Evolutionary conservation across 1,284 basidiomycete genomes (phyloP).

Genomic region (Anthracocystis walkeri): DNA sequence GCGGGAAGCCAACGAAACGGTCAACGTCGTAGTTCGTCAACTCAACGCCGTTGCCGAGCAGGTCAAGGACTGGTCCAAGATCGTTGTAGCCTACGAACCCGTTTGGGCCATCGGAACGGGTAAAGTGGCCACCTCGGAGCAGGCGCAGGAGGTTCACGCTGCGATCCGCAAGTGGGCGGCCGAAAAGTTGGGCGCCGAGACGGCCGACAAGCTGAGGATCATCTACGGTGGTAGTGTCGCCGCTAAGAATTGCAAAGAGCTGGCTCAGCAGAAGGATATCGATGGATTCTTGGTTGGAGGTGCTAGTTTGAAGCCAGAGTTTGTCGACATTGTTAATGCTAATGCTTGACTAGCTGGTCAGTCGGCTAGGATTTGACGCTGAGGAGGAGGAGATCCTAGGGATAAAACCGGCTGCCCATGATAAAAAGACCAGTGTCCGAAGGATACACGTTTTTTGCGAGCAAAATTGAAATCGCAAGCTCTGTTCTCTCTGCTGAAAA

Average conservation of each 20-base stretch:
- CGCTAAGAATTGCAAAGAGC: constrained; percentile 85
- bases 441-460: too few relatives aligned
- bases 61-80: constrained; percentile 84
- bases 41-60: constrained; percentile 80
- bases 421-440: not conserved
- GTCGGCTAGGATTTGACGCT: constrained; percentile 37
- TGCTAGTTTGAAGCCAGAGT: constrained; percentile 94
- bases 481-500: too few relatives aligned
- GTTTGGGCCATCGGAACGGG: constrained; percentile 99
- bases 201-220: constrained; percentile 83
- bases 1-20: constrained; percentile 84
- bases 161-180: constrained; percentile 84
- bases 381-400: not conserved
- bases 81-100: constrained; percentile 85
- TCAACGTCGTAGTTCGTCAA: constrained; percentile 83
- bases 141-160: constrained; percentile 92
- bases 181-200: constrained; percentile 76
- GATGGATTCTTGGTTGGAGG: constrained; percentile 99
- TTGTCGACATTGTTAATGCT: constrained; percentile 83
- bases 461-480: too few relatives aligned
- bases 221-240: constrained; percentile 97
- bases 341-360: constrained; percentile 40
- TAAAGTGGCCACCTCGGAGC: constrained; percentile 88
- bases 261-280: constrained; percentile 78
- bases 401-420: not conserved